These are phyloP conservation scores for Entoloma clypeatum DNA, from an alignment of 1,284 basidiomycete genomes.

Conservation along the genomic window DNA sequence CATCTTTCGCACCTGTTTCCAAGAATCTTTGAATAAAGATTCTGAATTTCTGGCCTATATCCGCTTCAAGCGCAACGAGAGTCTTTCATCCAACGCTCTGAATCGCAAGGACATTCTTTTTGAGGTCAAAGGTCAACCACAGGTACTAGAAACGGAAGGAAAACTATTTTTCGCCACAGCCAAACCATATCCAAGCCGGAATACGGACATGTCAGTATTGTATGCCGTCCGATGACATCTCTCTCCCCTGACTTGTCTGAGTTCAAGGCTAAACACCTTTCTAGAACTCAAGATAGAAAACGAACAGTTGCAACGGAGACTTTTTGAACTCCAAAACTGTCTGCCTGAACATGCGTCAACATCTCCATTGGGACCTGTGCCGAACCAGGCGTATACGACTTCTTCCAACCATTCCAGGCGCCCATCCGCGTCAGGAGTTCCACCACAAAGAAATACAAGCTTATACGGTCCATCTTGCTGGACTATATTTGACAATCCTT, in stretches of 20 bases:
- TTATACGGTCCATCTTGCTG: slow-evolving; percentile 11
- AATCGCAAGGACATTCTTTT: slow-evolving; percentile 56
- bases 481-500: slow-evolving; percentile 11
- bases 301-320: slow-evolving; percentile 57
- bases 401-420: slow-evolving; percentile 26
- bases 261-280: slow-evolving; percentile 66
- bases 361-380: slow-evolving; percentile 17
- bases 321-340: slow-evolving; percentile 38
- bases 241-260: slow-evolving; percentile 12
- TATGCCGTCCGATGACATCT: background rate
- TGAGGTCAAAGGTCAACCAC: slow-evolving; percentile 69
- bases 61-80: slow-evolving; percentile 50
- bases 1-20: slow-evolving; percentile 54
- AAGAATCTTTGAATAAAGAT: slow-evolving; percentile 45
- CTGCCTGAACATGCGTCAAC: slow-evolving; percentile 18
- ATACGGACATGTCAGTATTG: slow-evolving; percentile 57
- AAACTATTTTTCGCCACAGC: slow-evolving; percentile 70
- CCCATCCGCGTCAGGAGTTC: slow-evolving; percentile 5
- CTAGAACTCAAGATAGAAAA: slow-evolving; percentile 78
- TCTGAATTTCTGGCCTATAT: slow-evolving; percentile 56
- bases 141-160: slow-evolving; percentile 39
- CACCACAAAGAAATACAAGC: slow-evolving; percentile 14
- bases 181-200: slow-evolving; percentile 74
- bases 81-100: slow-evolving; percentile 17
- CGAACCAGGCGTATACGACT: slow-evolving; percentile 34